Evolutionary conservation across 495 filamentous ascomycete genomes (phyloP).

Genomic region (Rusavskia elegans): DNA sequence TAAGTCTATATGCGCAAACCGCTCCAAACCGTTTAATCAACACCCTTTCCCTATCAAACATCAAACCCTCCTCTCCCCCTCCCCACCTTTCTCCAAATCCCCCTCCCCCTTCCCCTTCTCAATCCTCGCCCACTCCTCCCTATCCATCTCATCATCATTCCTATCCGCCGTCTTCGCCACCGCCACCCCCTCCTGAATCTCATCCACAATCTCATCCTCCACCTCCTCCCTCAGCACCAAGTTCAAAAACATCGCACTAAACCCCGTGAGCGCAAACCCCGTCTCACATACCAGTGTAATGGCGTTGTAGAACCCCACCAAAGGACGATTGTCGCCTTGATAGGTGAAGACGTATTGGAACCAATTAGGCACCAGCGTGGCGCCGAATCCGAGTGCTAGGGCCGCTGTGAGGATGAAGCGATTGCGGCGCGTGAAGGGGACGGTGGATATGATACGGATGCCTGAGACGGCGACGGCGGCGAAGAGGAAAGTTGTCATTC

Average conservation of each 20-base stretch:
- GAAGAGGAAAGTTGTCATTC: slow-evolving; percentile 92
- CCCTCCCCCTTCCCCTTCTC: neutral
- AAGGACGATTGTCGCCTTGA: slow-evolving; percentile 47
- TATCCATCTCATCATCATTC: slow-evolving; percentile 5
- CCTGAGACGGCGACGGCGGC: slow-evolving; percentile 71
- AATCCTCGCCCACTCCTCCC: slow-evolving; percentile 10
- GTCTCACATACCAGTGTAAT: slow-evolving; percentile 60
- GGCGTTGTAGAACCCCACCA: slow-evolving; percentile 70
- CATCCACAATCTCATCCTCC: slow-evolving; percentile 36
- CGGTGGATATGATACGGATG: slow-evolving; percentile 64
- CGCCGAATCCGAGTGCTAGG: slow-evolving; percentile 62
- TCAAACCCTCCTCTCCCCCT: slow-evolving; percentile 1
- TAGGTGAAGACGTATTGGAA: slow-evolving; percentile 66
- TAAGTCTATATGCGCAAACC: too few species aligned
- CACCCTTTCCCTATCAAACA: neutral
- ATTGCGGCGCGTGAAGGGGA: slow-evolving; percentile 70
- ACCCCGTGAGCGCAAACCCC: slow-evolving; percentile 44
- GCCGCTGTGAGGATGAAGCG: slow-evolving; percentile 75
- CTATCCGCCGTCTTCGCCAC: slow-evolving; percentile 7
- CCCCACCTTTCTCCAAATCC: slow-evolving; percentile 2
- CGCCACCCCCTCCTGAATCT: slow-evolving; percentile 12
- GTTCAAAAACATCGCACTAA: slow-evolving; percentile 59
- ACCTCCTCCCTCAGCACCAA: slow-evolving; percentile 56
- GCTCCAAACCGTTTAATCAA: too few species aligned
- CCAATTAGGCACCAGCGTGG: slow-evolving; percentile 67